Evolutionary conservation across 148 eudicot genomes (phyloP).

Genomic region (Linanthus parryae): DNA sequence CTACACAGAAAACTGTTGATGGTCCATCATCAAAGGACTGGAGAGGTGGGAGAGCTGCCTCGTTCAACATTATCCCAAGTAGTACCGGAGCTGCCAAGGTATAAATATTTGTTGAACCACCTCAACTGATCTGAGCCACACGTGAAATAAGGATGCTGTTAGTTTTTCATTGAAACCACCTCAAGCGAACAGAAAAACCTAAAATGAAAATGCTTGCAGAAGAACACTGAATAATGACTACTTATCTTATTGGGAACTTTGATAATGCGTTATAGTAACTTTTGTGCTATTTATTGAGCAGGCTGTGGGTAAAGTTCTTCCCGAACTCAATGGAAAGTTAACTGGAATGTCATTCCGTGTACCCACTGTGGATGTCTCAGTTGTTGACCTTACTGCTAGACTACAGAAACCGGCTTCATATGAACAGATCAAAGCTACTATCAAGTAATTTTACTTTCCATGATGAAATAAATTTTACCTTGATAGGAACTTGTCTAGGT

Average conservation of each 20-base stretch:
- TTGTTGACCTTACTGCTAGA: slow-evolving; percentile 55
- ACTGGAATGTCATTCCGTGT: slow-evolving; percentile 74
- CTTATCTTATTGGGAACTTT: no score
- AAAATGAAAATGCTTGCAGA: no score
- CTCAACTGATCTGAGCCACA: no score
- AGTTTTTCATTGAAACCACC: no score
- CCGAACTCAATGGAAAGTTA: slow-evolving; percentile 53
- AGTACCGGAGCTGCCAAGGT: slow-evolving; percentile 78
- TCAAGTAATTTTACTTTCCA: slow-evolving; percentile 40
- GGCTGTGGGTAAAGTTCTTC: slow-evolving; percentile 66
- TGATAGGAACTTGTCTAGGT: no score
- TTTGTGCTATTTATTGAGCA: slow-evolving; percentile 16
- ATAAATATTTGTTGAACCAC: background rate
- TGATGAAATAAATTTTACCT: no score
- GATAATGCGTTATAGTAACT: no score
- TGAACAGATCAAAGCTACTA: slow-evolving; percentile 53
- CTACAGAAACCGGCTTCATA: slow-evolving; percentile 50
- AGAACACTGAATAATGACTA: no score
- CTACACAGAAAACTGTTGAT: slow-evolving; percentile 67
- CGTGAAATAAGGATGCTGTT: no score
- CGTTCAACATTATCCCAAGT: slow-evolving; percentile 62
- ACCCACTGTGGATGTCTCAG: slow-evolving; percentile 59
- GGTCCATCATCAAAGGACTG: slow-evolving; percentile 67
- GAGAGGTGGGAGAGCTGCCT: slow-evolving; percentile 76
- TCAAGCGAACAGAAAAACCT: no score